Base-by-base conservation (phyloP, 305 asterid genomes). In the Lippia alba region DNA sequence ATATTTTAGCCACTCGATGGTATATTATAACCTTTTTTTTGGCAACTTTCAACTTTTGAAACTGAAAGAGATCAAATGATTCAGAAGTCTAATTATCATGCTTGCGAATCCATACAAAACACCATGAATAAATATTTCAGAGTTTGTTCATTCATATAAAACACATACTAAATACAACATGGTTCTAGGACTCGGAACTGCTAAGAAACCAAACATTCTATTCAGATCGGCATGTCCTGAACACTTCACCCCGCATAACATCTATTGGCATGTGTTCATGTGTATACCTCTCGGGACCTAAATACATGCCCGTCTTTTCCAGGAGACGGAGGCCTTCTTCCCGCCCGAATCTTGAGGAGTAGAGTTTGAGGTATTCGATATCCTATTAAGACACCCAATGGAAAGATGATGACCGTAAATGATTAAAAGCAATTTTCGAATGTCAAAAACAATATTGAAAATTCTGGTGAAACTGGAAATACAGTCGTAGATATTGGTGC, bases 161-260 rank as follows among this genome's bases (percentile, higher is more conserved):
- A 16, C 30, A 51, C 2, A 10, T 36, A 7, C 56, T n/a, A 51
- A 51, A 16, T 17, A 51, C 56, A 51, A 51, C 17, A 16, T 16
- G 9, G 56, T 48, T 34, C 54, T 20, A 65, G 5, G 48, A 48
- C 44, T 18, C 20, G 55, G 40, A 33, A 45, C 66, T 54, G 56
- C 5, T 39, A 33, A 49, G 9, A 33, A 71, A 18, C 65, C 71
- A 74, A 61, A 66, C 39, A 73, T 54, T 68, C 65, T 40, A 63
- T 70, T 86, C 71, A 44, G 92, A 77, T 56, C 73, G 83, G 85
- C 97, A 94, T 61, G 96, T 83, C 86, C 96, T 78, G 81, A 78
- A 90, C 67, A 92, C 85, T 83, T 94, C 99, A 24, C 92, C 97
- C 8, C 99, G 86, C 98, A 94, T 90, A 50, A 79, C 82, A 66